Evolutionary conservation across 768 basidiomycete species (phyloP).

Genomic region (Leccinum pellstonianum): DNA sequence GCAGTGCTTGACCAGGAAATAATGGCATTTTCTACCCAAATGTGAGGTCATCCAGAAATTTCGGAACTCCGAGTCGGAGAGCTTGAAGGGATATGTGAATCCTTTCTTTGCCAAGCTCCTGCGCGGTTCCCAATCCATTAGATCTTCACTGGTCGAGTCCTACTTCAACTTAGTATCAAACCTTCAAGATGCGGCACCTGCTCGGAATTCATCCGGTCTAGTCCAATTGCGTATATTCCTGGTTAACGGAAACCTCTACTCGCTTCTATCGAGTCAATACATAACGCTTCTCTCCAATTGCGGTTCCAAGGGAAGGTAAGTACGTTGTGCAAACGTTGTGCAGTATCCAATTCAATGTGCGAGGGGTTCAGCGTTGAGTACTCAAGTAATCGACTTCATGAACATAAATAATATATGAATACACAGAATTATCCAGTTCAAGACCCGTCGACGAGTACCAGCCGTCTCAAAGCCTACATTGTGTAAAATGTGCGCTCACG

Average conservation of each 20-base stretch:
- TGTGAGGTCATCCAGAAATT: too few relatives aligned
- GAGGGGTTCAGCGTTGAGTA: not conserved
- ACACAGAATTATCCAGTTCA: not conserved
- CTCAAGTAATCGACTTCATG: not conserved
- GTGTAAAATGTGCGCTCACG: constrained; percentile 34
- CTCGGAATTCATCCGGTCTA: too few relatives aligned
- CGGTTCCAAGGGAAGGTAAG: not conserved
- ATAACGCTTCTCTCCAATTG: not conserved
- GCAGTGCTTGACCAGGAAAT: not conserved
- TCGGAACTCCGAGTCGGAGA: too few relatives aligned
- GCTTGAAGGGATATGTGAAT: too few relatives aligned
- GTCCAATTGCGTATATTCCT: not conserved
- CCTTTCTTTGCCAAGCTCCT: too few relatives aligned
- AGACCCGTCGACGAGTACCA: not conserved
- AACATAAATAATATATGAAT: not conserved
- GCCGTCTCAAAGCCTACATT: constrained; percentile 26
- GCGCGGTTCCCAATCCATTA: too few relatives aligned
- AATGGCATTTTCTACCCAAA: too few relatives aligned
- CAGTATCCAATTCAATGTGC: not conserved
- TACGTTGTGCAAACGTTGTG: not conserved
- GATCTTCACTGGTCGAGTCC: too few relatives aligned
- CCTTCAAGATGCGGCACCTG: too few relatives aligned
- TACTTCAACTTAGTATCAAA: too few relatives aligned
- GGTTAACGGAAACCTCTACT: not conserved
- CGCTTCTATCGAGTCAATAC: too few relatives aligned